Conservation (phyloP, 768 basidiomycete genomes). For the Tylopilus rubrobrunneus region DNA sequence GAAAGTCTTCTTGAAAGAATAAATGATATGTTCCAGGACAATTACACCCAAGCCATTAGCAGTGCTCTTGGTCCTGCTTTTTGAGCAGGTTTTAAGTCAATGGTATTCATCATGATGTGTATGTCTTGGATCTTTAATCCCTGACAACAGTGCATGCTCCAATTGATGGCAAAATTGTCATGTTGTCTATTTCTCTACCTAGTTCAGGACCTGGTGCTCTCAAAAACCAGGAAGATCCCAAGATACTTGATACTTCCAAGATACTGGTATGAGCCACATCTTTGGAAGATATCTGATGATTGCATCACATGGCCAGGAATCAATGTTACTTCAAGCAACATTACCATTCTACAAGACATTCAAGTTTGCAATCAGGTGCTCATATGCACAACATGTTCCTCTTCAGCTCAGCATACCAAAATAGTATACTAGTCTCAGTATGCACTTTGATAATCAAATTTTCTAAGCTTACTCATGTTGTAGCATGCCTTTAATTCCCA, state of each 20-base stretch:
- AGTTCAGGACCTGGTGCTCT: conserved; percentile 85
- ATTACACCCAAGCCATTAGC: conserved; percentile 82
- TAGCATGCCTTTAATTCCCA: conserved; percentile 91
- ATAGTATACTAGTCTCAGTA: conserved; percentile 91
- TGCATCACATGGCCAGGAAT: conserved; percentile 56
- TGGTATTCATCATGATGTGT: conserved; percentile 50
- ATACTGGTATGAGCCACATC: conserved; percentile 38
- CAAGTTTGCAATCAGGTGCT: conserved; percentile 98
- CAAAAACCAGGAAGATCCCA: conserved; percentile 96
- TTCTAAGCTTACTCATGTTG: neutral
- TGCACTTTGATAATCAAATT: neutral
- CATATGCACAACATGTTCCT: conserved; percentile 97
- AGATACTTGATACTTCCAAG: conserved; percentile 92
- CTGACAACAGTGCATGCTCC: conserved; percentile 50
- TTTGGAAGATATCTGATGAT: neutral
- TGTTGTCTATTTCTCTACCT: conserved; percentile 81
- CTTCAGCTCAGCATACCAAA: conserved; percentile 90
- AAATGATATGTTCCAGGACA: conserved; percentile 98
- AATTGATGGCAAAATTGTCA: conserved; percentile 93
- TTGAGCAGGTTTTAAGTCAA: conserved; percentile 93
- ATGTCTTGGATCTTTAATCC: neutral
- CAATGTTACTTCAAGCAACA: conserved; percentile 86
- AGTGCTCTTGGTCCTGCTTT: conserved; percentile 95
- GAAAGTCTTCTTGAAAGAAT: conserved; percentile 80
- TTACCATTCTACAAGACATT: conserved; percentile 97